Evolutionary conservation across 1,284 basidiomycete genomes (phyloP).

Genomic region (Agaricales sp.): DNA sequence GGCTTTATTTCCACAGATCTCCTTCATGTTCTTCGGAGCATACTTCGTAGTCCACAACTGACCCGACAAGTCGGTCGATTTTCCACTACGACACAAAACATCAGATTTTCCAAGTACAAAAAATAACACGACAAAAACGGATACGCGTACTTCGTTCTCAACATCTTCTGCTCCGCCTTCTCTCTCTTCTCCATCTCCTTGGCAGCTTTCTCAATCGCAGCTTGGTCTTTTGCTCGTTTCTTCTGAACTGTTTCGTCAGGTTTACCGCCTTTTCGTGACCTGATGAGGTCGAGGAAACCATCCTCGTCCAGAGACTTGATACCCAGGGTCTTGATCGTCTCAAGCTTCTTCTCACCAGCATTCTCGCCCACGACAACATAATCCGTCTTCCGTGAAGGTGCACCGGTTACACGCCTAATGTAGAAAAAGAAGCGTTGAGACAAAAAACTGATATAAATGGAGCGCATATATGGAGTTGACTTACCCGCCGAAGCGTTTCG

Average conservation of each 20-base stretch:
- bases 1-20: constrained; percentile 93
- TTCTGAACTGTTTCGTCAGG: constrained; percentile 72
- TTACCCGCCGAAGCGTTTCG: constrained; percentile 88
- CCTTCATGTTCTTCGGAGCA: constrained; percentile 79
- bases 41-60: constrained; percentile 97
- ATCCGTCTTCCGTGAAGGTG: constrained; percentile 86
- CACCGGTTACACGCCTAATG: constrained; percentile 70
- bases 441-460: not conserved
- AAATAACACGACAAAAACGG: constrained; percentile 8
- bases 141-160: constrained; percentile 13
- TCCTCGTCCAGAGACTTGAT: constrained; percentile 81
- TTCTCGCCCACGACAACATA: constrained; percentile 86
- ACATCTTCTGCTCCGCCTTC: constrained; percentile 35
- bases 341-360: constrained; percentile 83
- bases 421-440: constrained; percentile 6
- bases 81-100: constrained; percentile 15
- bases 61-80: constrained; percentile 31
- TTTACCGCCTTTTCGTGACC: constrained; percentile 41
- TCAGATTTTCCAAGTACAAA: constrained; percentile 1
- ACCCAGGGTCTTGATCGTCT: constrained; percentile 73
- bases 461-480: too few relatives aligned
- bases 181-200: constrained; percentile 69
- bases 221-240: constrained; percentile 76
- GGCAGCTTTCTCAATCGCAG: constrained; percentile 63
- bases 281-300: constrained; percentile 78